Percentiles rank a stretch among this genome's conserved stretches.
Evolutionary conservation across 1,284 basidiomycete genomes (phyloP).

Genomic region (Paramarasmius palmivorus): DNA sequence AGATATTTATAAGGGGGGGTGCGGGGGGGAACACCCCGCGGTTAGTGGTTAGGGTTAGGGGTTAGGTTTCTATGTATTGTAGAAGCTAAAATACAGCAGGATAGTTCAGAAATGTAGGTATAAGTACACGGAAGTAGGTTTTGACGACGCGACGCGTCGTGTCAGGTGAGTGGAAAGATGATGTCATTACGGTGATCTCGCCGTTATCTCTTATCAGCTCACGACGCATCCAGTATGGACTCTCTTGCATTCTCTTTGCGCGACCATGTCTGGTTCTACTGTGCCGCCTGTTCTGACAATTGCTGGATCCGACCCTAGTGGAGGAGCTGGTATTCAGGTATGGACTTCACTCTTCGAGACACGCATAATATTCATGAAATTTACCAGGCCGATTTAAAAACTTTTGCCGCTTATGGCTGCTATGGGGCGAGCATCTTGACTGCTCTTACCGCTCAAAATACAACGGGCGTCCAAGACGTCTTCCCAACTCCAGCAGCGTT

Average conservation of each 20-base stretch:
- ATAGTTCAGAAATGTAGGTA: too few species aligned
- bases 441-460: conserved; percentile 92
- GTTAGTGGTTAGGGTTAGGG: too few species aligned
- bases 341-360: conserved; percentile 17
- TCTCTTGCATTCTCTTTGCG: neutral
- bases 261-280: neutral
- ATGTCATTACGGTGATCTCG: too few species aligned
- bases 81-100: too few species aligned
- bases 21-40: too few species aligned
- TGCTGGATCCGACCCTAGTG: conserved; percentile 85
- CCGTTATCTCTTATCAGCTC: too few species aligned
- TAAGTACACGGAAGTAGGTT: too few species aligned
- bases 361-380: conserved; percentile 1
- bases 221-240: too few species aligned
- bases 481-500: conserved; percentile 69
- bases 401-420: conserved; percentile 76
- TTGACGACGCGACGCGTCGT: too few species aligned
- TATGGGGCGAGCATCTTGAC: conserved; percentile 91
- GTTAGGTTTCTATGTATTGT: too few species aligned
- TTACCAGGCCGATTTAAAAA: conserved; percentile 80
- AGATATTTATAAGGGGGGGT: too few species aligned
- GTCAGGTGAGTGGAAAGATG: too few species aligned
- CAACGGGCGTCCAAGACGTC: conserved; percentile 78
- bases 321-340: conserved; percentile 90
- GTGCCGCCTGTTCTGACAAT: conserved; percentile 61